Conservation (phyloP, 1,284 basidiomycete genomes). For the Sporisorium reilianum region DNA sequence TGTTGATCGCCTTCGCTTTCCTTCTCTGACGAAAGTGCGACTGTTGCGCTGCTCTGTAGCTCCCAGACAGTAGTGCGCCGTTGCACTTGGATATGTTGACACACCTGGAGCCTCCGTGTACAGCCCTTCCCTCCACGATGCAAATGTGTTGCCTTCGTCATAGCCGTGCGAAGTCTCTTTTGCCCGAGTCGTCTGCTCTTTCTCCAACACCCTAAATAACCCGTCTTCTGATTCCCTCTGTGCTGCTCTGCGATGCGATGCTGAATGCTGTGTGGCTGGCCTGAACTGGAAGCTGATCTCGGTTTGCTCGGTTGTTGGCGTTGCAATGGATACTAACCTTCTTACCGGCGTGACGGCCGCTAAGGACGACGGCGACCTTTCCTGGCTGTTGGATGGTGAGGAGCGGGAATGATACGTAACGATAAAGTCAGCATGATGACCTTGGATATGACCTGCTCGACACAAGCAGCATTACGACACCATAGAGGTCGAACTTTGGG, state of each 20-base stretch:
- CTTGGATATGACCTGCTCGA: conserved; percentile 1
- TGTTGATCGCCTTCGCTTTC: no score
- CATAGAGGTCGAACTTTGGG: neutral
- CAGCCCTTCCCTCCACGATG: no score
- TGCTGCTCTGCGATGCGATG: neutral
- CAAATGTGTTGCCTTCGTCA: no score
- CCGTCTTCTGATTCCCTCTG: neutral
- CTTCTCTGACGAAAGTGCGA: no score
- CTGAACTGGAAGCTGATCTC: conserved; percentile 21
- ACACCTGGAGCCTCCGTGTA: no score
- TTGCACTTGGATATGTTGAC: no score
- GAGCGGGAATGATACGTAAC: neutral
- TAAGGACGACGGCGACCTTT: conserved; percentile 77
- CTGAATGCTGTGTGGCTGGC: conserved; percentile 5
- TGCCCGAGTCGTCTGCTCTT: neutral
- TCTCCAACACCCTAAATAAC: neutral
- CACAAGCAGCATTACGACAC: conserved; percentile 22
- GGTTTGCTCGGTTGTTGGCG: conserved; percentile 9
- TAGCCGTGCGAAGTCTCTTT: no score
- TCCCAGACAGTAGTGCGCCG: no score
- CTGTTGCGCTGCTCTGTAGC: no score
- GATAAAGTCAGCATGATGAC: conserved; percentile 12
- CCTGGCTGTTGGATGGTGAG: conserved; percentile 87
- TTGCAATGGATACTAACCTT: conserved; percentile 57
- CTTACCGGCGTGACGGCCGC: conserved; percentile 69